Evolutionary conservation across 345 rosid genomes (phyloP), one percentile per base, ranked within the genome.

Genomic region (Pelargonium nanum): DNA sequence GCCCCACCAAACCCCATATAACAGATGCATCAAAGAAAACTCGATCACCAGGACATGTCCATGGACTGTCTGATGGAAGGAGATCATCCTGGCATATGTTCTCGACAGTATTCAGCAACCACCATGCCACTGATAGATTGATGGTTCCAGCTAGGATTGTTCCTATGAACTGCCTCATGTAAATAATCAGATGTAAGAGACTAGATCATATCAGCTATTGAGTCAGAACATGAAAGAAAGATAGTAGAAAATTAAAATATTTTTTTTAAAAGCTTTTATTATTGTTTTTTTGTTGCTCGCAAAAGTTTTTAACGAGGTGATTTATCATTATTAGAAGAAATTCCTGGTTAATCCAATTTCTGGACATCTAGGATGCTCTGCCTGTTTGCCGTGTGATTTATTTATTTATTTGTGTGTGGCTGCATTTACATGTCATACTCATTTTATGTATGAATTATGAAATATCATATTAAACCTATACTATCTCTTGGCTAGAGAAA

Each of bases 11-110:
- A 62, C 95, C 98, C 96, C 96, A 91, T 61, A 88, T 91, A 55
- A 86, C 92, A 4, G 95, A 83, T 32, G 98, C 96, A 66, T 91
- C 95, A 40, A 88, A 88, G 87, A 91, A 88, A 64, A 91, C 92
- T 48, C 88, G 69, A 58, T 88, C 95, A 25, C 76, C 60, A 0
- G 96, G 98, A 72, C 98, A 88, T 66, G 95, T 88, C 96, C 95
- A 91, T 7, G 92, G 95, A 75, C 95, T 86, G 70, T 80, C 68
- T 0, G 77, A 62, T 0, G 95, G 87, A 51, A 91, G 83, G 63
- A 83, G 85, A 24, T 85, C 81, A 24, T 86, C 96, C 60, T 79
- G 87, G 73, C 96, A 91, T 76, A 88, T 86, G 73, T 88, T 79
- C 24, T 73, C 64, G 24, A 88, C 73, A 32, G 98, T 79, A 66